Conservation (phyloP, 306 rosid genomes). For the Rosa chinensis region DNA sequence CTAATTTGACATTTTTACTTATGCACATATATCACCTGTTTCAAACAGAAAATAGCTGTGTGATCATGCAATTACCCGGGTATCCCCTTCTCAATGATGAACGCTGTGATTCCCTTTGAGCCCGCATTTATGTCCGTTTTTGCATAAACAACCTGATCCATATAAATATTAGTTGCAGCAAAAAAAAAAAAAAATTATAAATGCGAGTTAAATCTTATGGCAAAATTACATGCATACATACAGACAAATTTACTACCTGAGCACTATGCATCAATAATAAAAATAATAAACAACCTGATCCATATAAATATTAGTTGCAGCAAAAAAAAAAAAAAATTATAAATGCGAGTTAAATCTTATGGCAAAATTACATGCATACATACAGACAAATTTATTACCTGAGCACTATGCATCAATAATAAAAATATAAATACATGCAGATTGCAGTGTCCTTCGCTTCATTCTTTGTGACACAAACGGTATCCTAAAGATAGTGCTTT, state of each 20-base stretch:
- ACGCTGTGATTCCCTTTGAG: conserved; percentile 95
- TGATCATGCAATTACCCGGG: conserved; percentile 63
- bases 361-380: not conserved
- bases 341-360: conserved; percentile 28
- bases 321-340: conserved; percentile 2
- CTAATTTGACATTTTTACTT: conserved; percentile 13
- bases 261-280: not conserved
- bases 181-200: conserved; percentile 16
- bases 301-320: not conserved
- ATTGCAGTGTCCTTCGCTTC: not conserved
- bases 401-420: not conserved
- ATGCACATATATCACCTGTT: conserved; percentile 15
- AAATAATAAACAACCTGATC: conserved; percentile 68
- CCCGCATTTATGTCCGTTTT: conserved; percentile 80
- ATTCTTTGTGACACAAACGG: not conserved
- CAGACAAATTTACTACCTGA: not conserved
- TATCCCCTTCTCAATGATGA: conserved; percentile 94
- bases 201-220: conserved; percentile 26
- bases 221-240: not conserved
- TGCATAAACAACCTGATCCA: conserved; percentile 85
- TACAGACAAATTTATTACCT: not conserved
- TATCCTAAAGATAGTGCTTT: not conserved
- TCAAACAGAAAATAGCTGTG: conserved; percentile 26
- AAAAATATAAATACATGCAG: not conserved
- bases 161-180: not conserved